Conservation (phyloP, 2,329 filamentous ascomycete species). For the Penicillium psychrosexuale region DNA sequence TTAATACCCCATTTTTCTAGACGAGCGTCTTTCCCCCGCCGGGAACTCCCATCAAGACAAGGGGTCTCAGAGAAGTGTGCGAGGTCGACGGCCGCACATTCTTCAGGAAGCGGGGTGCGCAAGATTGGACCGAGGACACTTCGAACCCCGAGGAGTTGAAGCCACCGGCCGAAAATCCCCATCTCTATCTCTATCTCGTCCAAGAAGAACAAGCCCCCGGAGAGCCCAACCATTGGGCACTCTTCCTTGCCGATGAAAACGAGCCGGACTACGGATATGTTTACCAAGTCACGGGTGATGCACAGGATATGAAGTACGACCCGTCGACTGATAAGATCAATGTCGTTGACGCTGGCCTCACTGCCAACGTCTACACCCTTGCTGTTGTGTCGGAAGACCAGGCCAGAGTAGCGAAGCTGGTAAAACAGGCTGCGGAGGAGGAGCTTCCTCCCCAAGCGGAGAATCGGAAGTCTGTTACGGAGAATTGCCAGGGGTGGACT, state of each 20-base stretch:
- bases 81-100: constrained; percentile 19
- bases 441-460: constrained; percentile 20
- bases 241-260: constrained; percentile 26
- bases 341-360: constrained; percentile 6
- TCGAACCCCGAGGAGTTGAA: neutral
- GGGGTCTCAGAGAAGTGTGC: constrained; percentile 21
- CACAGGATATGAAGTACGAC: constrained; percentile 24
- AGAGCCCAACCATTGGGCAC: constrained; percentile 25
- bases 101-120: constrained; percentile 13
- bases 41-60: constrained; percentile 4
- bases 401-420: constrained; percentile 11
- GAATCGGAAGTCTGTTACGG: constrained; percentile 18
- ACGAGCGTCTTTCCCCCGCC: constrained; percentile 3
- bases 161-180: neutral
- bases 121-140: constrained; percentile 17
- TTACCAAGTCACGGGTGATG: constrained; percentile 29
- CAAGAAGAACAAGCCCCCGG: constrained; percentile 17
- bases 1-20: neutral
- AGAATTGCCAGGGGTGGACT: constrained; percentile 27
- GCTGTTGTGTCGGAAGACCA: constrained; percentile 16
- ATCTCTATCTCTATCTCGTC: constrained; percentile 22
- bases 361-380: constrained; percentile 18
- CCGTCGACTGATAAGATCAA: constrained; percentile 13
- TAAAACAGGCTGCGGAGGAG: constrained; percentile 17
- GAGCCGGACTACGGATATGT: constrained; percentile 16